A percentile compares a stretch with the other conserved stretches of the same genome.
Conservation (phyloP, 2,329 filamentous ascomycete genomes). For the Corniculantispora saksenae region DNA sequence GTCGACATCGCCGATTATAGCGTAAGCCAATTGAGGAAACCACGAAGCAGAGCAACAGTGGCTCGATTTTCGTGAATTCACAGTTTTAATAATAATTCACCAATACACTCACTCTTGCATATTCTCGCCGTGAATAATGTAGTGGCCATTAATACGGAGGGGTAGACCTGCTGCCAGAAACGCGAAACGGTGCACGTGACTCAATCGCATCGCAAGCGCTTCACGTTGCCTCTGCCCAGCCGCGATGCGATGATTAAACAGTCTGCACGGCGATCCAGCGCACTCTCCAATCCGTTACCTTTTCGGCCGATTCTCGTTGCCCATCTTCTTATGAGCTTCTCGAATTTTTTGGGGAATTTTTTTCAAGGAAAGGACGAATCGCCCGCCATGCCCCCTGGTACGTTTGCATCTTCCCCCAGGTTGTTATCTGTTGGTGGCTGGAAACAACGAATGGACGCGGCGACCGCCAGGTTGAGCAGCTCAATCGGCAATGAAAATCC, state of each 20-base stretch:
- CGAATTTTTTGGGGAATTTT: conserved; percentile 12
- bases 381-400: conserved; percentile 18
- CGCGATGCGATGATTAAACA: conserved; percentile 5
- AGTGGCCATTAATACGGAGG: background rate
- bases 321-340: conserved; percentile 10
- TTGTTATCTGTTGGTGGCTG: background rate
- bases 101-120: background rate
- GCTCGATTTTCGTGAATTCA: too few species aligned
- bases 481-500: background rate
- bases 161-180: background rate
- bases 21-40: too few species aligned
- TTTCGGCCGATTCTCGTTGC: background rate
- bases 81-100: too few species aligned
- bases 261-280: too few species aligned
- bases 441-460: too few species aligned
- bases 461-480: too few species aligned
- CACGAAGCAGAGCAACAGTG: too few species aligned
- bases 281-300: too few species aligned
- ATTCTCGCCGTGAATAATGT: background rate
- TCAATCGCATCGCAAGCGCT: background rate
- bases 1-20: too few species aligned
- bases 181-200: background rate
- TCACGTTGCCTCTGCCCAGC: conserved; percentile 1
- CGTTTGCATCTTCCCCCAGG: background rate
- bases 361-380: background rate